These are phyloP conservation scores for Diatrype stigma DNA, from an alignment of 2,329 filamentous ascomycete genomes.

Conservation along the genomic window DNA sequence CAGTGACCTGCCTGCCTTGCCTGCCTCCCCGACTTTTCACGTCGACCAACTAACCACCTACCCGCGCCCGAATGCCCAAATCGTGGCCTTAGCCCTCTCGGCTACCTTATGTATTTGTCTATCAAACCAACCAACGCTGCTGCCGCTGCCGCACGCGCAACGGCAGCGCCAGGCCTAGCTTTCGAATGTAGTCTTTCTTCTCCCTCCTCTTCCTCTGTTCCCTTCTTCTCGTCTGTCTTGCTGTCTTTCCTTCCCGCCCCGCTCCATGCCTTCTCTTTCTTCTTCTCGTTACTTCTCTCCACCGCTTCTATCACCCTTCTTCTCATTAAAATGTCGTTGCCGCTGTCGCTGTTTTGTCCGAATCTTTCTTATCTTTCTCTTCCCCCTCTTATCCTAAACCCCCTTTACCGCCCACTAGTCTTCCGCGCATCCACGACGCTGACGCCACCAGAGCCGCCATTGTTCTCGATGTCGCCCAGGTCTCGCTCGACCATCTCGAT, in stretches of 20 bases:
- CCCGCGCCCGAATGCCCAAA: too few relatives aligned
- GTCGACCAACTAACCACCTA: too few relatives aligned
- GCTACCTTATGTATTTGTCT: not conserved
- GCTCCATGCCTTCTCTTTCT: not conserved
- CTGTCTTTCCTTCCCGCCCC: not conserved
- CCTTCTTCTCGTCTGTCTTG: not conserved
- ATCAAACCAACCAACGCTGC: not conserved
- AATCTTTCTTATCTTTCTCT: not conserved
- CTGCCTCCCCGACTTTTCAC: too few relatives aligned
- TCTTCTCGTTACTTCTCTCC: not conserved
- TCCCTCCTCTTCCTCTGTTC: not conserved
- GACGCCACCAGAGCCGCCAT: not conserved
- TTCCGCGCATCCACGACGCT: not conserved
- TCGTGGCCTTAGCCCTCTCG: too few relatives aligned
- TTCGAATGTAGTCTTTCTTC: not conserved
- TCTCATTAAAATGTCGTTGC: not conserved
- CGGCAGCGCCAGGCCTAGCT: not conserved
- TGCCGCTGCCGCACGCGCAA: not conserved
- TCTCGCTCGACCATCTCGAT: conserved; percentile 86
- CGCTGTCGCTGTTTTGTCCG: not conserved
- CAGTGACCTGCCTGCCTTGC: too few relatives aligned
- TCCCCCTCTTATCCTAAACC: not conserved
- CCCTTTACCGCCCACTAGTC: not conserved
- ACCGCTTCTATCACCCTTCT: not conserved
- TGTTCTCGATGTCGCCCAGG: conserved; percentile 19